Evolutionary conservation across 495 filamentous ascomycete genomes (phyloP), one percentile per base, ranked within the genome.

Genomic region (Neurospora intermedia): DNA sequence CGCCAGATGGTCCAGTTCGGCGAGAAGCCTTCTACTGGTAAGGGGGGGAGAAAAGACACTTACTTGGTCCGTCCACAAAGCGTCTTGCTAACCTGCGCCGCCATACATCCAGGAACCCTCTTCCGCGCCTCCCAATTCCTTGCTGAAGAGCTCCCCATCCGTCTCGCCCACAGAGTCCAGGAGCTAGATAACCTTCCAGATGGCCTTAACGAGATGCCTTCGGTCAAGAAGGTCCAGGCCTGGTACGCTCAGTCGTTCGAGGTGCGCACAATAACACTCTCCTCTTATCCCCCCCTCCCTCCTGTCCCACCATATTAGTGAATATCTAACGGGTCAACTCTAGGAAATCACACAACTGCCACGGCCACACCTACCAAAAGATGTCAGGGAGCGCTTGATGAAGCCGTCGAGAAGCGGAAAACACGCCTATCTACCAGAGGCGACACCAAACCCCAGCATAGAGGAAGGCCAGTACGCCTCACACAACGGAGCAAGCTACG

Each of bases 161-260:
- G 96, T 39, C 88, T 99, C 70, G 96, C 96, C 71, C 96, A 99
- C 78, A 91, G 96, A 71, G 96, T 99, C 73, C 92, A 96, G 81
- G 96, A 99, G 82, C 89, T 99, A 73, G 89, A 90, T 13, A 91
- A 92, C 80, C 85, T 99, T 7, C 96, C 96, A n/a, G 96, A 98
- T 88, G 96, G 96, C 72, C 88, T 99, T 73, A 98, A 93, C 81
- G 94, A 98, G 73, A 99, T 98, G 96, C 93, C 95, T 42, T 98
- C 94, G 18, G 98, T 99, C 72, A 91, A 91, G 81, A 94, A 90
- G 80, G 96, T 99, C 70, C 89, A 92, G 82, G 94, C 98, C 76
- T 99, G 96, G 96, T 99, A 99, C 83, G 96, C 96, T 74, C 96
- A 99, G 84, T 98, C 96, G 70, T 98, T 99, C 80, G 95, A 99